Evolutionary conservation across 441 rosid genomes (phyloP).

Genomic region (Adansonia gregorii): DNA sequence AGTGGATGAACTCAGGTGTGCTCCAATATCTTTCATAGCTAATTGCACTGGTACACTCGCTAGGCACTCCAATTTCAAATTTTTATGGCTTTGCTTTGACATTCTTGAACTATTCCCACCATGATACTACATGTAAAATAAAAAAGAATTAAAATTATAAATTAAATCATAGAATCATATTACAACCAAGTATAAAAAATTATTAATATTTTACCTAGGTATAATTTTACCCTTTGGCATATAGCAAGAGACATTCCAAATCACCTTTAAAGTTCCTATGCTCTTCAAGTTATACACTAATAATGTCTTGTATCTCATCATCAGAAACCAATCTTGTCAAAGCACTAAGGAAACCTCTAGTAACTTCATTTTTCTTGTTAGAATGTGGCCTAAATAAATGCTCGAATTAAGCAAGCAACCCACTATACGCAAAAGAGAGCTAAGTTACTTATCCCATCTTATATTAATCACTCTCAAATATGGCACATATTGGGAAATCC

Average conservation of each 20-base stretch:
- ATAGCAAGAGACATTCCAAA: background rate
- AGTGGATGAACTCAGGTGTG: no score
- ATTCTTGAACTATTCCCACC: no score
- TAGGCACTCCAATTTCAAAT: background rate
- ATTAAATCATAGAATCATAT: no score
- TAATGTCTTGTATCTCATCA: background rate
- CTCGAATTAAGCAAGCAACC: no score
- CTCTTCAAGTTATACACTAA: background rate
- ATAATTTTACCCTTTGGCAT: background rate
- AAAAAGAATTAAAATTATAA: no score
- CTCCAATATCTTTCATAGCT: background rate
- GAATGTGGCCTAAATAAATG: background rate
- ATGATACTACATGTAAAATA: background rate
- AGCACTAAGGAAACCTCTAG: background rate
- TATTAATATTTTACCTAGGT: background rate
- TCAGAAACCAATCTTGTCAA: background rate
- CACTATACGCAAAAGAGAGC: no score
- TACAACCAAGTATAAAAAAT: no score
- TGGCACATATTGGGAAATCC: no score
- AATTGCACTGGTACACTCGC: background rate
- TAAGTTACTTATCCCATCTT: no score
- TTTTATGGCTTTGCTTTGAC: background rate
- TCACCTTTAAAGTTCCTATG: background rate
- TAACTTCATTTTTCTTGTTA: background rate
- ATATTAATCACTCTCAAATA: no score